Evolutionary conservation across 2,329 filamentous ascomycete species (phyloP), one percentile per base, ranked within the genome.

Genomic region (Penicillium sp.): DNA sequence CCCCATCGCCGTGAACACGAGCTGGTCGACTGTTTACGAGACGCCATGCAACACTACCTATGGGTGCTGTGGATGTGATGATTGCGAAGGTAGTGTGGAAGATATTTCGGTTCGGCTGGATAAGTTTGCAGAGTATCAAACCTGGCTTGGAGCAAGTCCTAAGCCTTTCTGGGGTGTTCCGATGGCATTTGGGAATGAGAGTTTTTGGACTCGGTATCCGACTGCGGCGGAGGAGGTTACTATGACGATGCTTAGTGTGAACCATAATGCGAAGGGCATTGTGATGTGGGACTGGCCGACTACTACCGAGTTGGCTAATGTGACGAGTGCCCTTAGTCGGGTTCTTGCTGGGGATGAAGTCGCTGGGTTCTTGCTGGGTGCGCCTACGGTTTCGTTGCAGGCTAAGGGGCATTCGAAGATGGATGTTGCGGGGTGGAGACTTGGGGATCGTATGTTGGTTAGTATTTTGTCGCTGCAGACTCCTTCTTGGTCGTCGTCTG

Each of bases 11-110:
- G 81, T 82, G 61, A 85, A 86, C 71, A 72, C 78, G 4, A 81
- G 76, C 3, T 84, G 75, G 61, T 83, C 79, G 9, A 79, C 79
- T 43, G 71, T 71, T 4, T 87, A 83, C 77, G 76, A 78, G 56
- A 87, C 84, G 0, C 69, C 71, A 0, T 85, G 82, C 68, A 87
- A 87, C 69, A 58, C 72, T 3, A 87, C 84, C 0, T 82, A 86
- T 52, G 85, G 85, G 59, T 82, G 84, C 72, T 87, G 84, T 71
- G 85, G 85, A 9, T 88, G 86, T 69, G 85, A 88, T 66, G 81
- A 84, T 69, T 88, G 85, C 68, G 62, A 69, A 2, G 83, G 82
- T 51, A 68, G 67, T n/a, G 74, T 86, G 19, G 73, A 77, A 21
- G 85, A 88, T 64, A 80, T 87, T 26, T 70, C 75, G 0, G 67